Conservation (phyloP, 2,329 filamentous ascomycete species). For the Neofusicoccum sp. region DNA sequence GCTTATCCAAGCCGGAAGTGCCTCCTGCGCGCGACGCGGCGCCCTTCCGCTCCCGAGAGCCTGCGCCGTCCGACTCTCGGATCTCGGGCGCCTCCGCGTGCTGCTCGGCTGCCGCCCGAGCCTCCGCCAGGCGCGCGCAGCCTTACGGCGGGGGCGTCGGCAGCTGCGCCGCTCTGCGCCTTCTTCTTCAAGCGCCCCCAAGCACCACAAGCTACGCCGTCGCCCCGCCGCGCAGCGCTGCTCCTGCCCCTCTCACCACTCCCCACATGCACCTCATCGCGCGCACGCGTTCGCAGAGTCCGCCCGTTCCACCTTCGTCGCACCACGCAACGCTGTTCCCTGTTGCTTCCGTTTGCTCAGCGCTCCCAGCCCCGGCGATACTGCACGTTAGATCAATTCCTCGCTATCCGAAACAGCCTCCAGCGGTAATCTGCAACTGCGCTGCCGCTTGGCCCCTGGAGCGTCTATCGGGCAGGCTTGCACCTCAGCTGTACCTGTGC, state of each 20-base stretch:
- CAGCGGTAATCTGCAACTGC: no score
- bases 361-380: no score
- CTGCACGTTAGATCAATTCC: no score
- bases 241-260: no score
- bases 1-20: slow-evolving; percentile 11
- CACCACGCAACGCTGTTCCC: background rate
- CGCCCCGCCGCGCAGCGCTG: no score
- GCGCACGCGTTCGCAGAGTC: no score
- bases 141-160: background rate
- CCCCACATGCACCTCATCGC: no score
- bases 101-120: background rate
- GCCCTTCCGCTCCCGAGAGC: background rate
- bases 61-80: background rate
- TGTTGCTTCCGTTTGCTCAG: no score
- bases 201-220: background rate
- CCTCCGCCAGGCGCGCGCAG: background rate
- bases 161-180: background rate
- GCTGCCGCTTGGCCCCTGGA: no score
- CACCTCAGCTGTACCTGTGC: no score
- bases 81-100: background rate
- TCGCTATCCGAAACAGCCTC: no score
- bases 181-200: background rate
- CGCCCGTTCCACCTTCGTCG: background rate
- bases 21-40: background rate
- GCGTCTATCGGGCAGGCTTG: no score